These are phyloP conservation scores for Chara braunii DNA, from an alignment of 139 green algal genomes.

Conservation along the genomic window DNA sequence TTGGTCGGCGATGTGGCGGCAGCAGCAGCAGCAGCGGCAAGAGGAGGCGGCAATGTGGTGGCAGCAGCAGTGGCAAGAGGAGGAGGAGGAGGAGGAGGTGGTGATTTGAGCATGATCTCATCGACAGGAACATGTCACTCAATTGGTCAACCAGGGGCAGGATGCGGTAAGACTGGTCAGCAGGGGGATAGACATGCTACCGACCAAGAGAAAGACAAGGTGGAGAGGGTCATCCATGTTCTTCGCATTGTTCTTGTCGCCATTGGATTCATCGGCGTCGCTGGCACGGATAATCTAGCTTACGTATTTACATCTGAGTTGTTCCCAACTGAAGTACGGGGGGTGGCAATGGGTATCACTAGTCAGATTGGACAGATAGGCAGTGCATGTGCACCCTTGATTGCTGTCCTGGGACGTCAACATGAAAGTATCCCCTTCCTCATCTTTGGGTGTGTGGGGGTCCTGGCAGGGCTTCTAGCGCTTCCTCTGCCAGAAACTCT, in stretches of 20 bases:
- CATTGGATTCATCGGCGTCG: conserved; percentile 22
- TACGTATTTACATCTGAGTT: conserved; percentile 25
- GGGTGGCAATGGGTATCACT: conserved; percentile 15
- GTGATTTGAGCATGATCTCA: no score
- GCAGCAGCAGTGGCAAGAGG: no score
- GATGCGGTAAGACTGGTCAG: no score
- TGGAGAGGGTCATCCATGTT: no score
- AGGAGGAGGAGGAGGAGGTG: no score
- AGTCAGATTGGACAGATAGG: conserved; percentile 21
- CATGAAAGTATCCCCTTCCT: not conserved
- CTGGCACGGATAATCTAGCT: not conserved
- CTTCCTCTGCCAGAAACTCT: conserved; percentile 12
- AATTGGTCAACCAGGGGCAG: no score
- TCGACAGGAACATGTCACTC: no score
- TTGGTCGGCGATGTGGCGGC: no score
- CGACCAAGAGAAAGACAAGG: no score
- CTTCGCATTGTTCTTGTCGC: conserved; percentile 1
- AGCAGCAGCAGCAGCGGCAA: no score
- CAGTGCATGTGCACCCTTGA: conserved; percentile 9
- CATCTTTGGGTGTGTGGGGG: not conserved
- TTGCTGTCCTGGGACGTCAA: not conserved
- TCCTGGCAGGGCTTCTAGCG: not conserved
- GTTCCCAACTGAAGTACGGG: conserved; percentile 27
- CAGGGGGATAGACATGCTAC: no score
- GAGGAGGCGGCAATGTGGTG: no score